Evolutionary conservation across 768 basidiomycete genomes (phyloP).

Genomic region (Lactarius evosmus): DNA sequence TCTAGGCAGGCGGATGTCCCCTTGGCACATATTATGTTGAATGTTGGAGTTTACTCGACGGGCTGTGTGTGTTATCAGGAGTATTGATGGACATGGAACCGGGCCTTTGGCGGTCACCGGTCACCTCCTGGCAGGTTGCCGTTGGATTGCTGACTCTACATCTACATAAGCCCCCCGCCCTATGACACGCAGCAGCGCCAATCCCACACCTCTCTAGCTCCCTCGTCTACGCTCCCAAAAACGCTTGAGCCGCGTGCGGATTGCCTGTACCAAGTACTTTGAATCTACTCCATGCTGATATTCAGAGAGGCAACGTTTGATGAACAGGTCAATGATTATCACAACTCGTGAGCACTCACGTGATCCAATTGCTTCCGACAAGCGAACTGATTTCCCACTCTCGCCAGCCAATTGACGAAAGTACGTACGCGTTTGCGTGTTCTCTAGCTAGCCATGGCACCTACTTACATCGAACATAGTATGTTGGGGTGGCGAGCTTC

Average conservation of each 20-base stretch:
- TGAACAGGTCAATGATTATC: neutral
- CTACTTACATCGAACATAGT: conserved; percentile 34
- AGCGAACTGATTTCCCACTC: neutral
- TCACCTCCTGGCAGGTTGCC: neutral
- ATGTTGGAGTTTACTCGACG: neutral
- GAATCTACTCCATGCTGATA: neutral
- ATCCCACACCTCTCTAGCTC: neutral
- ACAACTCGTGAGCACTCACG: conserved; percentile 9
- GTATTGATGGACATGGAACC: neutral
- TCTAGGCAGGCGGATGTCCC: neutral
- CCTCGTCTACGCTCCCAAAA: neutral
- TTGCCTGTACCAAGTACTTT: neutral
- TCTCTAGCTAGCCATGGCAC: neutral
- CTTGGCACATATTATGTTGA: neutral
- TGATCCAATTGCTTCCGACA: neutral
- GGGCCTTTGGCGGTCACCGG: neutral
- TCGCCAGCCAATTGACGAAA: neutral
- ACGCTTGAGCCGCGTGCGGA: neutral
- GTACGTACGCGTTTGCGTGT: neutral
- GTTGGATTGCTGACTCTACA: neutral
- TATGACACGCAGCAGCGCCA: neutral
- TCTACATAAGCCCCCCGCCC: neutral
- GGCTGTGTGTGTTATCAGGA: neutral
- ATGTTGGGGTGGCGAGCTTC: conserved; percentile 50
- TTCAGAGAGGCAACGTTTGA: too few relatives aligned